Evolutionary conservation across 148 eudicot genomes (phyloP), one percentile per base, ranked within the genome.

Genomic region (Diospyros kaki): DNA sequence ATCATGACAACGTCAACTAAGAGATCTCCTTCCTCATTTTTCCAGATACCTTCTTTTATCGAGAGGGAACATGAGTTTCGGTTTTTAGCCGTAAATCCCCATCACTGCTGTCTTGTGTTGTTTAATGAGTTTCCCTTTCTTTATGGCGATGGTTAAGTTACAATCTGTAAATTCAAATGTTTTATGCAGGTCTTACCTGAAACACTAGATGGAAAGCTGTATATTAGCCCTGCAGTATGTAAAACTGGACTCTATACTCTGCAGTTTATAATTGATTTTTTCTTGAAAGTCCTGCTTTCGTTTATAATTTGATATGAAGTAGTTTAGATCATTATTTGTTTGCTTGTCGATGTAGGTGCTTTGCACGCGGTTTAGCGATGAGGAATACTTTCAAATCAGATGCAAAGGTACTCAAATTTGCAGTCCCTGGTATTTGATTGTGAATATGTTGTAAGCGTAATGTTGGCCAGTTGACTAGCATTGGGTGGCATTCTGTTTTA

Each of bases 41-140:
- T 76, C 72, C 90, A 95, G 98, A 87, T 95, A 44, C 96, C 98
- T 58, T 71, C 92, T 45, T 95, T 85, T 75, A 88, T 92, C 10
- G 88, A 87, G 78, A 87, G 99, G 83, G 98, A 95, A 87, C 89
- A 88, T 42, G 99, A 93, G 79, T 95, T 89, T 73, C 94, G 96
- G 10, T 95, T 95, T 84, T 73, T 93, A 77, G 99, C 98, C 62
- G 99, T 93, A 85, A 87, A 94, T 80, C 60, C 43, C 74, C 28
- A 28, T 50, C 40, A 52, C 17, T 38, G 40, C 68, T 44, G n/a
- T 28, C 11, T 10, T 9, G 13, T 18, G 9, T 5, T 59, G 11
- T 42, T 50, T 63, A 39, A 1, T 41, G 41, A 2, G 41, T 60
- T 39, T 39, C 41, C 39, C 1, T 69, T 40, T 63, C 39, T 28